Evolutionary conservation across 768 basidiomycete species (phyloP), one percentile per base, ranked within the genome.

Genomic region (Lentinula guzmanii): DNA sequence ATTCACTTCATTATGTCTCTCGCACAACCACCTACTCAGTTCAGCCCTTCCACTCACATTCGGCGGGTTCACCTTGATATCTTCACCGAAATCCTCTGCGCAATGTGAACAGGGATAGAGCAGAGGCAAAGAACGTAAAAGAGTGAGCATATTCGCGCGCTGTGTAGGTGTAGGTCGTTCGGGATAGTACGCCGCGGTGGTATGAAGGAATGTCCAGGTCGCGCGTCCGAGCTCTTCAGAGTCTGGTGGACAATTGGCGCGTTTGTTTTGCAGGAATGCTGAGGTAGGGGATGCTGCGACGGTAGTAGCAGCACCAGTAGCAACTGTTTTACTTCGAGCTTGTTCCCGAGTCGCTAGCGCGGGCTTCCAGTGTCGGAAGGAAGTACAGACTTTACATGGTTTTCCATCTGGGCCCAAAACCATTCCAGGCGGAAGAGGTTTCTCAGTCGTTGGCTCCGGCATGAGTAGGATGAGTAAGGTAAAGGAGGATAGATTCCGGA

Each of bases 171-270:
- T 84, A 0, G 96, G 93, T 15, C 76, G 74, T n/a, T 88, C 85
- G 31, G 96, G 95, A 75, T 95, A 98, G 74, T 98, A 97, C 21
- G 96, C 93, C 0, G 95, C 95, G 5, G 96, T 89, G 8, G 94
- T 88, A 69, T 98, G 96, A 35, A 98, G 79, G 82, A 98, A 98
- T 15, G 94, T 89, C 96, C 96, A 98, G 1, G 96, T 96, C 50
- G 95, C 90, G 53, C 86, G 86, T 2, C 96, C 96, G 53, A 98
- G 87, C 62, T 86, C 80, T 69, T 95, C 93, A 50, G 88, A 87
- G 72, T 98, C 95, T 0, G 95, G 87, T 11, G 96, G 96, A 70
- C 96, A 98, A 60, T 90, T 79, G 4, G 77, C 75, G 1, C 84
- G 83, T 21, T 80, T 85, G 16, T 72, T 64, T 3, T 70, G 68